Base-by-base conservation (phyloP, 1,284 basidiomycete species). In the Phellopilus nigrolimitatus region DNA sequence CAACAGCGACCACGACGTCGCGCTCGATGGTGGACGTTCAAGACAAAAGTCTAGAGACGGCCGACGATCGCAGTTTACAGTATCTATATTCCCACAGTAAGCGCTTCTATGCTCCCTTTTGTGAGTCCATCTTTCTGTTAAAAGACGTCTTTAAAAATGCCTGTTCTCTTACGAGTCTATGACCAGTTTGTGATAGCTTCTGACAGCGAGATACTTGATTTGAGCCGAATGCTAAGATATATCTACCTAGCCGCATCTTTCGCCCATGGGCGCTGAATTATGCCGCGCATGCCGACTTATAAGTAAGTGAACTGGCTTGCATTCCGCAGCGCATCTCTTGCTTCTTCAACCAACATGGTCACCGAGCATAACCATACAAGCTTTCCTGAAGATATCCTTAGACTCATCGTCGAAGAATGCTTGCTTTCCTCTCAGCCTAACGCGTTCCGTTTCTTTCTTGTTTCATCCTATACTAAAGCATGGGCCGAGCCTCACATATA, bases 21-120 rank as follows among this genome's bases (percentile, higher is more conserved):
- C 22, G 24, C 27, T 17, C 36, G 45, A 49, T 40, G 36, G 39
- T 39, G 38, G 37, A 13, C 3, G 37, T 39, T 21, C 27, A 15
- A 22, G 27, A 40, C 37, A 41, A 33, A 21, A 9, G 22, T 40
- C 21, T 21, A 27, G 8, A 37, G 27, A 24, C n/a, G 45, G 8
- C n/a, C n/a, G n/a, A n/a, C n/a, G 10, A 12, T 13, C 27, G 33
- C 12, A 9, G 19, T 2, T 9, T 36, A 22, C 12, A 21, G 15
- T 37, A 34, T 38, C 45, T 13, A 45, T 31, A 13, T 15, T 47
- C 33, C 34, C 45, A 47, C 45, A 9, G 7, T n/a, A 15, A n/a
- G n/a, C n/a, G n/a, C n/a, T n/a, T n/a, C n/a, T n/a, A n/a, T n/a
- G n/a, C n/a, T n/a, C n/a, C n/a, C n/a, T n/a, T n/a, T n/a, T n/a